A percentile compares a stretch with the other conserved stretches of the same genome.
Conservation (phyloP, 306 rosid genomes). For the Amphicarpaea edgeworthii region DNA sequence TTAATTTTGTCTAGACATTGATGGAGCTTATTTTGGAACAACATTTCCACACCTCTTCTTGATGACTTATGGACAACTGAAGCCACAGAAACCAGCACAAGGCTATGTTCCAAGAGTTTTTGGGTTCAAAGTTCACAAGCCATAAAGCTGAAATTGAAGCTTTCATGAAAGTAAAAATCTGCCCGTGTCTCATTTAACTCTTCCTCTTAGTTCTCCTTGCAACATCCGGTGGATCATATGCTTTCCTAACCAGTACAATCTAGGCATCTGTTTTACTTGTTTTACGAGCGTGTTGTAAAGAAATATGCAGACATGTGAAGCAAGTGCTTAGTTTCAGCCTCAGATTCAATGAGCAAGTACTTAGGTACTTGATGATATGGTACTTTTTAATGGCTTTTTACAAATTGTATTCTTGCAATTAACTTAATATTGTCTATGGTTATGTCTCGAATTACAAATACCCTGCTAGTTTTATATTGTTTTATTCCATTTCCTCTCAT, state of each 20-base stretch:
- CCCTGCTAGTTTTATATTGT: slow-evolving; percentile 31
- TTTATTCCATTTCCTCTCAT: slow-evolving; percentile 36
- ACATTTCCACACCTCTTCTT: slow-evolving; percentile 98
- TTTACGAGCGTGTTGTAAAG: slow-evolving; percentile 54
- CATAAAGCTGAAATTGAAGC: slow-evolving; percentile 63
- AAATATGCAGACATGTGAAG: slow-evolving; percentile 58
- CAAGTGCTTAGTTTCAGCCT: slow-evolving; percentile 62
- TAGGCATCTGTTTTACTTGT: slow-evolving; percentile 49
- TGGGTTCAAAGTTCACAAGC: slow-evolving; percentile 94
- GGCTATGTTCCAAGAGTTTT: slow-evolving; percentile 87
- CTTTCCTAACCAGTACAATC: slow-evolving; percentile 49
- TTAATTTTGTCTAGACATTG: slow-evolving; percentile 84
- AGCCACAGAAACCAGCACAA: slow-evolving; percentile 89
- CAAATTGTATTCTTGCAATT: slow-evolving; percentile 44
- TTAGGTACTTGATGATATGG: slow-evolving; percentile 46
- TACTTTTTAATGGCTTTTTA: slow-evolving; percentile 43
- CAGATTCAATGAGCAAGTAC: slow-evolving; percentile 53
- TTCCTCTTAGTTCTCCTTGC: slow-evolving; percentile 49
- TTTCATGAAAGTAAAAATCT: slow-evolving; percentile 45
- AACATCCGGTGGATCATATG: slow-evolving; percentile 44
- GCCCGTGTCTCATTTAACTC: slow-evolving; percentile 40
- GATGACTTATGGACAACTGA: slow-evolving; percentile 94
- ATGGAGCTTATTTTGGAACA: slow-evolving; percentile 97
- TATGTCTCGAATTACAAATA: slow-evolving; percentile 40
- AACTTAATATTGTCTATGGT: slow-evolving; percentile 42